Conservation (phyloP, 352 stramenopile species). For the Globisporangium lucens region DNA sequence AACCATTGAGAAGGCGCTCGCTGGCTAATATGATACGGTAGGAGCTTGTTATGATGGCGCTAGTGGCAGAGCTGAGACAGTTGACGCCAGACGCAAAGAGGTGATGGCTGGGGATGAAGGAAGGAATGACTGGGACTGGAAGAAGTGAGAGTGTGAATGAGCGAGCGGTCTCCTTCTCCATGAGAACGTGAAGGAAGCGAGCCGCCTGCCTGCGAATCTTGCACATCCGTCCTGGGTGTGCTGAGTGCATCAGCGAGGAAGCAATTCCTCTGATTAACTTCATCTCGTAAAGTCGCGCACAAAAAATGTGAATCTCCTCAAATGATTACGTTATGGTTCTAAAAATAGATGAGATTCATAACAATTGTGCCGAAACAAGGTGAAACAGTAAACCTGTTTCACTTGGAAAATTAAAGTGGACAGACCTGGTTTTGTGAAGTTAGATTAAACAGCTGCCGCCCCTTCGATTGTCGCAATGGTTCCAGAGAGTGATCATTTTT, state of each 20-base stretch:
- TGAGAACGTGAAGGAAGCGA: neutral
- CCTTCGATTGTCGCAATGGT: neutral
- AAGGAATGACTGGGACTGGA: neutral
- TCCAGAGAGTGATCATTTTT: neutral
- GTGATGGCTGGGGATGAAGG: neutral
- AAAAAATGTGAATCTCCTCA: neutral
- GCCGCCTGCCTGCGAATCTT: neutral
- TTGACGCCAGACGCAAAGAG: neutral
- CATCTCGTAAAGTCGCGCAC: neutral
- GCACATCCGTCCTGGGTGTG: neutral
- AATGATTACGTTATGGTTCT: neutral
- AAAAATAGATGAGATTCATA: neutral
- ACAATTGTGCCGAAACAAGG: neutral
- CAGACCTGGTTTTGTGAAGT: neutral
- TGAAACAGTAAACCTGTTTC: neutral
- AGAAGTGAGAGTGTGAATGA: neutral
- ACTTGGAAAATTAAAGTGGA: neutral
- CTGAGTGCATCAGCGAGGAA: neutral
- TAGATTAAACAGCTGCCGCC: neutral
- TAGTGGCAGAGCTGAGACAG: neutral
- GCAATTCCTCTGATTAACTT: neutral
- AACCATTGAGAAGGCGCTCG: neutral
- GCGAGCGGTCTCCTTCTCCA: neutral
- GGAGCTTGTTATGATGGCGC: neutral
- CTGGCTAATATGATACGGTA: neutral